Percentiles rank a stretch among this genome's conserved stretches.
Conservation (phyloP, 2,329 filamentous ascomycete species). For the Talaromyces sp. region DNA sequence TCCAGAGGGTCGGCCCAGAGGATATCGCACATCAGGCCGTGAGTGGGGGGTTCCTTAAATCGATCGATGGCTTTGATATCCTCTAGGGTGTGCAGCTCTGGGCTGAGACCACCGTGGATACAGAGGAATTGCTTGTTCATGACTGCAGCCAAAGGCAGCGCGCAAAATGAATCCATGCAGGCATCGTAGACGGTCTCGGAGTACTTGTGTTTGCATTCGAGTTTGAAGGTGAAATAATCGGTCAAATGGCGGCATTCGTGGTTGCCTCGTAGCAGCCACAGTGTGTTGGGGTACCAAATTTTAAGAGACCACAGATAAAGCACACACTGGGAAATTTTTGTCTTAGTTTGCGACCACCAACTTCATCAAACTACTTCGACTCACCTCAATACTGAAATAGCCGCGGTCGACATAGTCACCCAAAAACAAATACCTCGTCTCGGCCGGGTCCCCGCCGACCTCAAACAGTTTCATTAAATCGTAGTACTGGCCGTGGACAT, state of each 20-base stretch:
- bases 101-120: slow-evolving; percentile 93
- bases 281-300: slow-evolving; percentile 96
- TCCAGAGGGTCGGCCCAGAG: slow-evolving; percentile 97
- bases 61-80: slow-evolving; percentile 93
- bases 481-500: slow-evolving; percentile 98
- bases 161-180: slow-evolving; percentile 97
- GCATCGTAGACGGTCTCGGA: slow-evolving; percentile 93
- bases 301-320: slow-evolving; percentile 97
- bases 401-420: slow-evolving; percentile 97
- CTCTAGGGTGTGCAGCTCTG: slow-evolving; percentile 91
- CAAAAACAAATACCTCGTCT: slow-evolving; percentile 94
- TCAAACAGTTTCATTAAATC: slow-evolving; percentile 99
- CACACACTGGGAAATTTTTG: slow-evolving; percentile 61
- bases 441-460: slow-evolving; percentile 91
- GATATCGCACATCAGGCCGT: slow-evolving; percentile 98
- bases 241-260: slow-evolving; percentile 98
- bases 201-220: slow-evolving; percentile 99
- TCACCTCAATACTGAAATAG: slow-evolving; percentile 93
- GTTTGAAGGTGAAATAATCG: slow-evolving; percentile 99
- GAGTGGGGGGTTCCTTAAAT: slow-evolving; percentile 94
- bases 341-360: not conserved
- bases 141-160: slow-evolving; percentile 84
- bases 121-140: slow-evolving; percentile 99
- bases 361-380: slow-evolving; percentile 12
- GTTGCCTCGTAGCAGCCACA: slow-evolving; percentile 96